Base-by-base conservation (phyloP, 2,329 filamentous ascomycete species). In the Fusarium phyllophilum region DNA sequence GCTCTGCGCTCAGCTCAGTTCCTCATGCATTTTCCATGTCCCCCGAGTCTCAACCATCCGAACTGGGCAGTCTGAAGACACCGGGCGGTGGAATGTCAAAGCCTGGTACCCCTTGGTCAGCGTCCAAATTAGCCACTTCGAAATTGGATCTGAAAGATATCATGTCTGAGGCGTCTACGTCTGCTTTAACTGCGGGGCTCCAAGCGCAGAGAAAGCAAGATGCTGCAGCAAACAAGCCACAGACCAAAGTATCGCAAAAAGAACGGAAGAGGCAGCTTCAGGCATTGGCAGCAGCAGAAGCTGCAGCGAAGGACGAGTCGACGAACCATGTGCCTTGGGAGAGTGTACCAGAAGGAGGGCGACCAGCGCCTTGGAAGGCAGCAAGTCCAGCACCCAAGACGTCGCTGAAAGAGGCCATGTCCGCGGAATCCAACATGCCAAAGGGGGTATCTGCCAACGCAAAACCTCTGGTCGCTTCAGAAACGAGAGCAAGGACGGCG, bases 221-320 rank as follows among this genome's bases (percentile, higher is more conserved):
- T 24, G 66, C 80, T n/a, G 29, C 77, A 63, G 62, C 79, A 66
- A 56, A 86, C 78, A 82, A 78, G 44, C 77, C 84, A 1, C 83
- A 84, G 22, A 79, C 83, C 1, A 97, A 94, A 80, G 83, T 97
- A 75, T 97, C 95, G 1, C 96, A 98, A 77, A 97, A 96, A 79
- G 95, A 98, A 81, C 91, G 95, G 29, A 98, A 97, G 84, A 93
- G 90, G 79, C 90, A 95, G 73, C 90, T 94, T 77, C 92, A 94
- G 77, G 87, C 90, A 70, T 90, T 93, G 77, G 84, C 87, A 31
- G 83, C 80, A 31, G 80, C 84, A 41, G 83, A 87, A 67, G 83
- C 81, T 38, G 81, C 84, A 13, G 82, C 83, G 12, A 78, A 78
- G 44, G 77, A 79, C n/a, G 78, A 79, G 38, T 75, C 77, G 38